phyloP scores from a whole-genome alignment of 2,329 filamentous ascomycete species.

The Decorospora gaudefroyi region DNA sequence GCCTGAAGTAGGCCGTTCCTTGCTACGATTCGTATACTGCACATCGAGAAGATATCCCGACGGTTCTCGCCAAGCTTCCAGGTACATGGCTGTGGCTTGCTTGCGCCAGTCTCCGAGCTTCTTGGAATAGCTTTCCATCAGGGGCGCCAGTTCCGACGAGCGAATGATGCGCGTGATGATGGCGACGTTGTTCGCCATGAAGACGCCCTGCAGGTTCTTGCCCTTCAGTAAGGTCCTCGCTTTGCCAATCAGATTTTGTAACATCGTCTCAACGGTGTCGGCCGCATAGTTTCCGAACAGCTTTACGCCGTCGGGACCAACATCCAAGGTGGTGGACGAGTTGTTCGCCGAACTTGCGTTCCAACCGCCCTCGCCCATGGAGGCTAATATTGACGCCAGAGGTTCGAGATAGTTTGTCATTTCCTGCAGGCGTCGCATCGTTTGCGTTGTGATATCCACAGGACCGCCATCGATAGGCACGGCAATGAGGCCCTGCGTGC shows the following conservation, averaged over 20 bases:
- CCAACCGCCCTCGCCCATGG: slow-evolving; percentile 93
- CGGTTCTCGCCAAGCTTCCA: slow-evolving; percentile 85
- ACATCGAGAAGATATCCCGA: slow-evolving; percentile 84
- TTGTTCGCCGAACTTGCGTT: slow-evolving; percentile 57
- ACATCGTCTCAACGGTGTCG: slow-evolving; percentile 82
- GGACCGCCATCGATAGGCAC: slow-evolving; percentile 79
- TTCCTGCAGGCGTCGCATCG: slow-evolving; percentile 81
- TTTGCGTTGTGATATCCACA: slow-evolving; percentile 77
- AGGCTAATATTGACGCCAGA: slow-evolving; percentile 86
- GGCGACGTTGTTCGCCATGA: slow-evolving; percentile 84
- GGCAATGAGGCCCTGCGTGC: slow-evolving; percentile 65
- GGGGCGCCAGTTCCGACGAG: slow-evolving; percentile 73
- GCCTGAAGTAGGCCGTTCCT: slow-evolving; percentile 67
- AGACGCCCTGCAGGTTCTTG: slow-evolving; percentile 81
- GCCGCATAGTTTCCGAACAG: slow-evolving; percentile 88
- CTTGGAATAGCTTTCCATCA: slow-evolving; percentile 66
- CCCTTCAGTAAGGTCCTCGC: slow-evolving; percentile 70
- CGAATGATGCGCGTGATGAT: slow-evolving; percentile 84
- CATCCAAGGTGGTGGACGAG: slow-evolving; percentile 72
- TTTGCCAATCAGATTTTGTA: slow-evolving; percentile 75
- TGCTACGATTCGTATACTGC: slow-evolving; percentile 78
- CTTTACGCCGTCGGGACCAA: slow-evolving; percentile 83
- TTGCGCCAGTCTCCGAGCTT: slow-evolving; percentile 86
- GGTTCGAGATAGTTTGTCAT: slow-evolving; percentile 87
- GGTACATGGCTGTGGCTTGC: slow-evolving; percentile 78